Evolutionary conservation across 2,329 filamentous ascomycete genomes (phyloP).

Genomic region (Cladosporium velox): DNA sequence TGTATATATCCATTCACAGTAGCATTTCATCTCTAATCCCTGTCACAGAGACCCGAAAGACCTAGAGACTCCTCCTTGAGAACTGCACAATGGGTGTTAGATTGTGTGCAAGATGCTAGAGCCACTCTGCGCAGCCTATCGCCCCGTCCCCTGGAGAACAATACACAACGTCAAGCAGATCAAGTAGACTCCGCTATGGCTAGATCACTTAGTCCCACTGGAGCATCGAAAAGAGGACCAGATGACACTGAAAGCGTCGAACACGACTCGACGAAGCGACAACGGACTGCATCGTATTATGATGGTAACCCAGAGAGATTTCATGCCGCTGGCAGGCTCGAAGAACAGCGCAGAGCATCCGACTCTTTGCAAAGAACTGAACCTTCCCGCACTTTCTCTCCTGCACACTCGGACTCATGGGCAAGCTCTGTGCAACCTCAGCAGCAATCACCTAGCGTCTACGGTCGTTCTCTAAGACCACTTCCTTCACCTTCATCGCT

Average conservation of each 20-base stretch:
- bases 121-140: conserved; percentile 25
- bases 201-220: conserved; percentile 20
- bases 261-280: conserved; percentile 24
- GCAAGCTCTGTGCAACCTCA: conserved; percentile 28
- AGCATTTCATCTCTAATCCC: not conserved
- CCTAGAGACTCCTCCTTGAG: conserved; percentile 25
- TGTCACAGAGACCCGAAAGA: conserved; percentile 24
- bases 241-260: conserved; percentile 27
- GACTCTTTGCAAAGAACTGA: conserved; percentile 13
- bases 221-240: conserved; percentile 26
- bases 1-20: not conserved
- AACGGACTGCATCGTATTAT: conserved; percentile 25
- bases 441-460: conserved; percentile 26
- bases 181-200: not conserved
- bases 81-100: conserved; percentile 32
- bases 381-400: conserved; percentile 24
- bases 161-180: not conserved
- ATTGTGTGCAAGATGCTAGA: conserved; percentile 26
- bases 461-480: conserved; percentile 21
- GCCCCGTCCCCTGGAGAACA: not conserved
- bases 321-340: conserved; percentile 15
- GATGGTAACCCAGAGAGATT: conserved; percentile 20
- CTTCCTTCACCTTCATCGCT: conserved; percentile 34
- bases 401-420: conserved; percentile 26
- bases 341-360: conserved; percentile 24